A percentile compares a stretch with the other conserved stretches of the same genome.
Evolutionary conservation across 2,329 filamentous ascomycete genomes (phyloP).

Genomic region (Eurotiales sp.): DNA sequence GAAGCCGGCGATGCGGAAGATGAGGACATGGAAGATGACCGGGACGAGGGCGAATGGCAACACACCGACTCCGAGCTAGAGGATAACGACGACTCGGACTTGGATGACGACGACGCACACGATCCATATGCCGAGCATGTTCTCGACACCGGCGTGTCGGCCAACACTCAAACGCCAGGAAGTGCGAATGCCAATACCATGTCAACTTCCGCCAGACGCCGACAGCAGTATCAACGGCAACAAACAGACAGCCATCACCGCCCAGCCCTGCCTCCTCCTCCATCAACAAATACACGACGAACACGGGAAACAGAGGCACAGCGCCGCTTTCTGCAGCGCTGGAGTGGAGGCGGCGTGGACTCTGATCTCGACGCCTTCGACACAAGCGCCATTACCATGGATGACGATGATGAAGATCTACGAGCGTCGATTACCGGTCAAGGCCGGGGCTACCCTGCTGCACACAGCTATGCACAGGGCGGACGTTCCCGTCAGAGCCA

Average conservation of each 20-base stretch:
- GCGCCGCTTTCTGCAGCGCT: constrained; percentile 35
- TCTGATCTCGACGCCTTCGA: constrained; percentile 27
- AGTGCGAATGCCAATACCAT: constrained; percentile 17
- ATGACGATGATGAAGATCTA: constrained; percentile 23
- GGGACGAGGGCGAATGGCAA: constrained; percentile 62
- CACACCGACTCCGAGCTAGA: constrained; percentile 73
- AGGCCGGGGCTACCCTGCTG: constrained; percentile 20
- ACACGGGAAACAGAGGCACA: constrained; percentile 38
- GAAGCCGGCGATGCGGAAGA: constrained; percentile 48
- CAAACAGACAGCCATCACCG: not conserved
- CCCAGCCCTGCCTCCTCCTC: constrained; percentile 23
- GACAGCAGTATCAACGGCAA: not conserved
- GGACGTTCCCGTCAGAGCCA: constrained; percentile 20
- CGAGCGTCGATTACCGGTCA: constrained; percentile 31
- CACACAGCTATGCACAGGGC: too few relatives aligned
- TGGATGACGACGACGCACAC: constrained; percentile 35
- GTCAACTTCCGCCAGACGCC: not conserved
- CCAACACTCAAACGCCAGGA: constrained; percentile 30
- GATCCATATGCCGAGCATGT: constrained; percentile 26
- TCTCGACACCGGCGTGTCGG: constrained; percentile 13
- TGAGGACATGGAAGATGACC: constrained; percentile 41
- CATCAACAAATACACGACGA: constrained; percentile 19
- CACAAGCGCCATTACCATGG: constrained; percentile 29
- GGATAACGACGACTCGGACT: constrained; percentile 45
- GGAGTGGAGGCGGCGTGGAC: constrained; percentile 31